Evolutionary conservation across 306 rosid genomes (phyloP), one percentile per base, ranked within the genome.

Genomic region (Rosa persica): DNA sequence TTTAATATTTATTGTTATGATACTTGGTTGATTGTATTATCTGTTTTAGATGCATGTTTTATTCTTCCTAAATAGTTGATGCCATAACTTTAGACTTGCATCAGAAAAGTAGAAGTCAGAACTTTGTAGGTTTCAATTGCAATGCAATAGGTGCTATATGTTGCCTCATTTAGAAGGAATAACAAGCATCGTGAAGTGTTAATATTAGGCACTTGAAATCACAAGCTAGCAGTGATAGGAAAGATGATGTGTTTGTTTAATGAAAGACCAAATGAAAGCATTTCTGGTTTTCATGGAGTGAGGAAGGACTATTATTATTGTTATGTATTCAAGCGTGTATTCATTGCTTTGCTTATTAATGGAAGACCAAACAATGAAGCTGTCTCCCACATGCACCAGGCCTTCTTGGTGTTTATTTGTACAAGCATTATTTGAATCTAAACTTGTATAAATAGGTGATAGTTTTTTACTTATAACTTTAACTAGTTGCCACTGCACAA

Each of bases 231-330:
- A 58, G 36, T 58, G 16, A 58, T 58, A 9, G 65, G 65, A 61
- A 25, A 74, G 57, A 44, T 34, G 12, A 30, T 48, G 80, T 66
- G 62, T 83, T 72, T 38, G 79, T 52, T 78, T n/a, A n/a, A n/a
- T n/a, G n/a, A n/a, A n/a, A n/a, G n/a, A 27, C 8, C 93, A 89
- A 86, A 88, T 23, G 83, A 79, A n/a, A 64, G 52, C 71, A 70
- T 73, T 48, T 79, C 15, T 42, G 20, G 54, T 64, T 66, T 67
- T 81, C 71, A 54, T n/a, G 36, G 19, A 60, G 16, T 58, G 66
- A 58, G 19, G 46, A 72, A 68, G 75, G 54, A 51, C 42, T 48
- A 75, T 67, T 25, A 20, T 73, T 47, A 74, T 78, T 48, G 30
- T 23, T 7, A 51, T 8, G 65, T 73, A 80, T 84, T 86, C 87